Base-by-base conservation (phyloP, 1,284 basidiomycete species). In the Erythrobasidium hasegawianum region DNA sequence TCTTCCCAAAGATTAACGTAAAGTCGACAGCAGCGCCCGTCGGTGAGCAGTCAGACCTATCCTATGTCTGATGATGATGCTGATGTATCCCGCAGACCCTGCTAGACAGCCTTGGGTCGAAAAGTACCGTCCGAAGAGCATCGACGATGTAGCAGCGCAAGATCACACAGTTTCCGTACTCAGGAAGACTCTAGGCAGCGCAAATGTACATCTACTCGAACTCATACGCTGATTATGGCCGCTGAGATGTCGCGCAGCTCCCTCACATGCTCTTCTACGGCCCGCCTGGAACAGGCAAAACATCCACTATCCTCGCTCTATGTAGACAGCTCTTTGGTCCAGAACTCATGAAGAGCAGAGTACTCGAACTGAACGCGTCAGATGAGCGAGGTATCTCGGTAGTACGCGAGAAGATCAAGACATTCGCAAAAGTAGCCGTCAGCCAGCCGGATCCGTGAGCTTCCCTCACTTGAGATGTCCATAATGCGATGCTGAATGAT, bases 231-330 rank as follows among this genome's bases (percentile, higher is more conserved):
- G n/a, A n/a, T n/a, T n/a, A n/a, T n/a, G n/a, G n/a, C n/a, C 9
- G 22, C 69, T 69, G 59, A 65, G n/a, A 22, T 13, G n/a, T 27
- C 50, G 1, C 11, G 59, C 76, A 98, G 95, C 83, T 99, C 53
- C 95, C 96, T 1, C 96, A 99, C 76, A 98, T 98, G 95, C 82
- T 99, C 57, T 98, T 99, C 81, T 99, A 99, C 73, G 96, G 96
- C 0, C 96, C 96, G 18, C 96, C 96, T 9, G 96, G 96, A 29
- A 98, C 96, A 7, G 96, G 96, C 56, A 99, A 99, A 79, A 99
- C 96, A 14, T 96, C 92, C 41, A 97, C 96, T 0, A 98, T 99
- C 72, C 85, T 99, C 14, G 96, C 96, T 14, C 81, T 99, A 43
- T 83, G 96, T 49, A 82, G 94, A 56, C 93, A 98, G 77, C 83